These are phyloP conservation scores for Mortierella hygrophila DNA, from an alignment of 192 early-diverging fungal genomes.

Conservation along the genomic window DNA sequence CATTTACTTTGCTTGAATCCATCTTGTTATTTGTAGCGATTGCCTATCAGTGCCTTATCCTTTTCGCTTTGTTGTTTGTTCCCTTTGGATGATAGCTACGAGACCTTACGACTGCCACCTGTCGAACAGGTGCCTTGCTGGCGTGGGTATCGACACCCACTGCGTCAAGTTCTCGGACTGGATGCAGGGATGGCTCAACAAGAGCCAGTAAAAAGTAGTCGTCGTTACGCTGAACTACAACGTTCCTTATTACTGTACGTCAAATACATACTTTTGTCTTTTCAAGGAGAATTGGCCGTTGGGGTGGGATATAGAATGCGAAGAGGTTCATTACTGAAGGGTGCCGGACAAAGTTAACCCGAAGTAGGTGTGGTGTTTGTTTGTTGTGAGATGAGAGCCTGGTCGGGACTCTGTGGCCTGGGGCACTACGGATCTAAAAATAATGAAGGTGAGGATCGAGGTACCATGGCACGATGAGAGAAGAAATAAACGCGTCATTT, in stretches of 20 bases:
- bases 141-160: conserved; percentile 64
- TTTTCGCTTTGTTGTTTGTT: background rate
- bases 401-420: background rate
- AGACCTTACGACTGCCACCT: conserved; percentile 76
- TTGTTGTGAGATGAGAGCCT: background rate
- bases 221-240: too few relatives aligned
- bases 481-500: background rate
- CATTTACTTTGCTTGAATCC: background rate
- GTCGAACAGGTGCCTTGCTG: conserved; percentile 69
- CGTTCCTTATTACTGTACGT: too few relatives aligned
- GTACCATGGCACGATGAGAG: background rate
- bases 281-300: background rate
- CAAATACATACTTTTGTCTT: background rate
- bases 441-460: background rate
- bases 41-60: background rate
- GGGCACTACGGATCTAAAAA: background rate
- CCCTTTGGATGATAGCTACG: conserved; percentile 53
- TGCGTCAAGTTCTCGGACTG: conserved; percentile 69
- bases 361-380: background rate
- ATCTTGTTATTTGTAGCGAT: background rate
- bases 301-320: background rate
- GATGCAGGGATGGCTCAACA: conserved; percentile 53
- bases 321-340: background rate
- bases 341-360: background rate
- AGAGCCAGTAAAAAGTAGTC: background rate